Conservation (phyloP, 1,139 yeast genomes). For the Saccharomyces hybrid region DNA sequence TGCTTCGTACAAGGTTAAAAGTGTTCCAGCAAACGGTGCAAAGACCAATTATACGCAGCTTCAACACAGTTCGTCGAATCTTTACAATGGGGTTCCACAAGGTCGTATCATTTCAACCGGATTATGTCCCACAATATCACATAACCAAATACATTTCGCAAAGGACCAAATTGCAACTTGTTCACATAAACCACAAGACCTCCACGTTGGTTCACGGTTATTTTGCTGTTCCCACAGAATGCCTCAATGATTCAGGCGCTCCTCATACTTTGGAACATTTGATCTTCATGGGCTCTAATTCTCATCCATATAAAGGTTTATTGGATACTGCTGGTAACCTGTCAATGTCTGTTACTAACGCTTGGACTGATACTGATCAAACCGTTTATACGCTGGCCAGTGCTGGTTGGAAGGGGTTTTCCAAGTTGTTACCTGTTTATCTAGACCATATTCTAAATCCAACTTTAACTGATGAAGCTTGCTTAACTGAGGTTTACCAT, state of each 20-base stretch:
- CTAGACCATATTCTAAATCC: slow-evolving; percentile 83
- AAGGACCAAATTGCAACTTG: slow-evolving; percentile 77
- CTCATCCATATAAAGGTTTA: slow-evolving; percentile 86
- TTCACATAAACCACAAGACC: slow-evolving; percentile 61
- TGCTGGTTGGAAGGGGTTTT: slow-evolving; percentile 97
- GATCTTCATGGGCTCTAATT: slow-evolving; percentile 87
- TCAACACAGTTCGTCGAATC: slow-evolving; percentile 3
- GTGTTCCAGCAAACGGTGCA: background rate
- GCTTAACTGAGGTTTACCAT: slow-evolving; percentile 91
- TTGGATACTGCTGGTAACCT: slow-evolving; percentile 81
- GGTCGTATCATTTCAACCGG: slow-evolving; percentile 29
- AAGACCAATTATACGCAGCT: slow-evolving; percentile 1
- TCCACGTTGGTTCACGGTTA: slow-evolving; percentile 90
- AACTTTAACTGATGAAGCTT: slow-evolving; percentile 81
- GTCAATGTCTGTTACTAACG: slow-evolving; percentile 83
- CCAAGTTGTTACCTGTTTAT: slow-evolving; percentile 74
- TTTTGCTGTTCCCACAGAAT: slow-evolving; percentile 93
- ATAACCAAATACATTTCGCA: slow-evolving; percentile 29
- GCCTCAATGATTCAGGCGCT: slow-evolving; percentile 76
- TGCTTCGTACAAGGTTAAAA: background rate
- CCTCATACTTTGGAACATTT: slow-evolving; percentile 96
- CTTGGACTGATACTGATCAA: slow-evolving; percentile 96
- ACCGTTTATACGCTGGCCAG: slow-evolving; percentile 87
- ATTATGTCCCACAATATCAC: slow-evolving; percentile 32
- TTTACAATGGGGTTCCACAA: slow-evolving; percentile 22